Evolutionary conservation across 176 grass and related monocot genomes (phyloP).

Genomic region (Oryza glaberrima): DNA sequence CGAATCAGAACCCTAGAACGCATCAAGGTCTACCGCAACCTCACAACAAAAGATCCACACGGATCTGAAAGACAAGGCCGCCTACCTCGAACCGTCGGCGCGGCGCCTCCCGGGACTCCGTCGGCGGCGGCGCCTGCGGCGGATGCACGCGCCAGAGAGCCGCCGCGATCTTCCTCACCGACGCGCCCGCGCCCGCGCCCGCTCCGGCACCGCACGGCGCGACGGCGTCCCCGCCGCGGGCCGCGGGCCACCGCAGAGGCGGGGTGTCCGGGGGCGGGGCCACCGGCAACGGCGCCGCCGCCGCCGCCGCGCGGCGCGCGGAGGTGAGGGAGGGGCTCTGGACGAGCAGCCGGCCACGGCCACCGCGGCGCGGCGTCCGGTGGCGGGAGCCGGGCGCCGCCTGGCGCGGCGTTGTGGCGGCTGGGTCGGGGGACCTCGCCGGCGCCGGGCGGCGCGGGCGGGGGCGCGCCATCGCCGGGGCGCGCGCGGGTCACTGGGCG

Average conservation of each 20-base stretch:
- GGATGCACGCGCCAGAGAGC: conserved; percentile 59
- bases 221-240: conserved; percentile 27
- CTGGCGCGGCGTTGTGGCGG: not conserved
- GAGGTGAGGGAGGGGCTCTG: conserved; percentile 52
- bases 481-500: not conserved
- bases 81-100: conserved; percentile 47
- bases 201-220: not conserved
- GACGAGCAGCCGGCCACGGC: conserved; percentile 38
- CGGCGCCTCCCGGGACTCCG: conserved; percentile 30
- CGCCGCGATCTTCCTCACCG: conserved; percentile 74
- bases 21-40: not conserved
- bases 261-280: conserved; percentile 29
- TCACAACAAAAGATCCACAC: not conserved
- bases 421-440: conserved; percentile 6
- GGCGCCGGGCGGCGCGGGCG: conserved; percentile 12
- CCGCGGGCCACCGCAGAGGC: conserved; percentile 25
- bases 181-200: not conserved
- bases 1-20: conserved; percentile 8
- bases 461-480: conserved; percentile 40
- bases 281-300: not conserved
- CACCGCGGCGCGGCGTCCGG: not conserved
- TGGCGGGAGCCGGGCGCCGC: not conserved
- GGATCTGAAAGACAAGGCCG: conserved; percentile 33
- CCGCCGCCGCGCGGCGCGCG: conserved; percentile 11
- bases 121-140: conserved; percentile 32